Evolutionary conservation across 1,284 basidiomycete species (phyloP).

Genomic region (Cryptococcus amylolentus): DNA sequence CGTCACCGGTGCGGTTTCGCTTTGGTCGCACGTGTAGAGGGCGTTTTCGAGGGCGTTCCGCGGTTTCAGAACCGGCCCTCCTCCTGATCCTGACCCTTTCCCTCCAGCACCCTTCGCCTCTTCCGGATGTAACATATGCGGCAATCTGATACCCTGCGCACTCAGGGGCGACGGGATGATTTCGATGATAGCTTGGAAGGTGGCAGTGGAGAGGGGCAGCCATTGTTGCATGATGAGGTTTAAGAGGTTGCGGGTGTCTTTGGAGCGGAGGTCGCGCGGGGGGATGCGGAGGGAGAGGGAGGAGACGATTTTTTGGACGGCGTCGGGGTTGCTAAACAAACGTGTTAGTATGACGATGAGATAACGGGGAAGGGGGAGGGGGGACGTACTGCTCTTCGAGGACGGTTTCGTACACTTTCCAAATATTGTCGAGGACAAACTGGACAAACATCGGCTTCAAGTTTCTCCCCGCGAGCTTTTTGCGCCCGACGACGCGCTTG

Average conservation of each 20-base stretch:
- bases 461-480: slow-evolving; percentile 74
- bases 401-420: slow-evolving; percentile 91
- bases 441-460: slow-evolving; percentile 98
- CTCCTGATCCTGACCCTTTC: too few species aligned
- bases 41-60: slow-evolving; percentile 77
- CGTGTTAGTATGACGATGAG: neutral
- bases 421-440: slow-evolving; percentile 95
- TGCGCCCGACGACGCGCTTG: slow-evolving; percentile 86
- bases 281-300: slow-evolving; percentile 79
- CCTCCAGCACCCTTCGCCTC: slow-evolving; percentile 38
- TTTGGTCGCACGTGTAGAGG: slow-evolving; percentile 70
- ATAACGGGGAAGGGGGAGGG: slow-evolving; percentile 2
- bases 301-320: slow-evolving; percentile 82
- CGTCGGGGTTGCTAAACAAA: slow-evolving; percentile 70
- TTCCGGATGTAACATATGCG: slow-evolving; percentile 90
- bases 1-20: slow-evolving; percentile 61
- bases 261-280: slow-evolving; percentile 86
- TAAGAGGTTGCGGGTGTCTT: slow-evolving; percentile 80
- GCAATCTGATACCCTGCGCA: slow-evolving; percentile 80
- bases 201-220: slow-evolving; percentile 88
- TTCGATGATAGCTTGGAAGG: slow-evolving; percentile 90
- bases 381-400: slow-evolving; percentile 76
- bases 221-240: slow-evolving; percentile 90
- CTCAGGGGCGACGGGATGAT: slow-evolving; percentile 79
- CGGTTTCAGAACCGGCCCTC: slow-evolving; percentile 51